Percentiles rank a stretch among this genome's conserved stretches.
These are phyloP conservation scores for Saururus chinensis DNA, from an alignment of 164 flowering plant species.

Conservation along the genomic window DNA sequence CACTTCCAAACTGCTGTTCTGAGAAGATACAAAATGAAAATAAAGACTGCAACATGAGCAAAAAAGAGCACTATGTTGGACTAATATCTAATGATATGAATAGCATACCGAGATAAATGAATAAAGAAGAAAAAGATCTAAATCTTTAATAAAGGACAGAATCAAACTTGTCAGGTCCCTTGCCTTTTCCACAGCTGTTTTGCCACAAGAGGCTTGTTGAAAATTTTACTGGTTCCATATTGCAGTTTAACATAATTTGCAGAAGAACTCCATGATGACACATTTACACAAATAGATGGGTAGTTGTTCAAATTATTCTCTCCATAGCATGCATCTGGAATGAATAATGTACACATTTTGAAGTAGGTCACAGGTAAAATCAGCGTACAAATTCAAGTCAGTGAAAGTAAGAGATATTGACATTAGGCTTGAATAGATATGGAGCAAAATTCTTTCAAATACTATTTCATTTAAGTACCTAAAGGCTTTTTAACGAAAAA, in stretches of 20 bases:
- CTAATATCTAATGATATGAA: background rate
- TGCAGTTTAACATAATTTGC: slow-evolving; percentile 35
- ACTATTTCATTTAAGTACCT: too few relatives aligned
- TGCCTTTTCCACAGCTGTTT: slow-evolving; percentile 21
- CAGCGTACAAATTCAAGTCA: background rate
- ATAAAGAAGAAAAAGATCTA: background rate
- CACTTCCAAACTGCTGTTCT: slow-evolving; percentile 51
- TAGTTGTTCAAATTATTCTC: background rate
- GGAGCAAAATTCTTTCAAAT: background rate
- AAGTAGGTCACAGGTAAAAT: background rate
- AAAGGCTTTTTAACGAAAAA: too few relatives aligned
- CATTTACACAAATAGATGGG: slow-evolving; percentile 4
- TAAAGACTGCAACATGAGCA: background rate
- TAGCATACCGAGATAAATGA: background rate
- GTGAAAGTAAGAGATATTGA: background rate
- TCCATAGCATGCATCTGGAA: background rate
- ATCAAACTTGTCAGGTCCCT: slow-evolving; percentile 16
- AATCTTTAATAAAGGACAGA: background rate
- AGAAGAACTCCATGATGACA: slow-evolving; percentile 35
- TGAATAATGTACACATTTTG: slow-evolving; percentile 15
- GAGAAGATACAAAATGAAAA: slow-evolving; percentile 9
- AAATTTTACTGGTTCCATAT: slow-evolving; percentile 15
- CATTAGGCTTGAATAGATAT: background rate
- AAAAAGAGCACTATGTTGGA: background rate
- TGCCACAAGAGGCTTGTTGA: slow-evolving; percentile 13